Evolutionary conservation across 2,329 filamentous ascomycete genomes (phyloP), one percentile per base, ranked within the genome.

Genomic region (Stylonectria norvegica): DNA sequence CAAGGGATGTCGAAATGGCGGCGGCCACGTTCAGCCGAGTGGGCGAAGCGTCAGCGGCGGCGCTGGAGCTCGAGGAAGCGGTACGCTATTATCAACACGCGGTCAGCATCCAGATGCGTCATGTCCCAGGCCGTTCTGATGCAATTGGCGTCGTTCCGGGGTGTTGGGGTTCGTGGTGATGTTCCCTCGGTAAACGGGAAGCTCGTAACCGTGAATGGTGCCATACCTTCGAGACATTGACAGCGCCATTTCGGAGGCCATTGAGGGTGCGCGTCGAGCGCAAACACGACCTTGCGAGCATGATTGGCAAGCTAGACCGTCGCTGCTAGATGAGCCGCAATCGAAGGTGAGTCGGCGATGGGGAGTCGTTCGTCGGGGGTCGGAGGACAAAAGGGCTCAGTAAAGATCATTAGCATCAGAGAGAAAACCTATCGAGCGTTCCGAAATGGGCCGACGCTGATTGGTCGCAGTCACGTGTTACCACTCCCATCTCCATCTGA

Each of bases 271-370:
- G 89, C 81, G 86, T 79, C 69, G 86, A 83, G 78, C 89, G 89
- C 79, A 94, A 75, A 74, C 82, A 82, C 73, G 89, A 89, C 79
- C 89, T 86, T 75, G 88, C 86, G 80, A 96, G 83, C 91, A 97
- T 96, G 68, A 70, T 85, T 78, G 70, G 69, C 69, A 56, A 63
- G 57, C 58, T 65, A 56, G 58, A 66, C 57, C 58, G 62, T 59
- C 60, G 55, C 61, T 62, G 62, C 58, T 61, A 49, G 52, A 57
- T 52, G 49, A 55, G 55, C 60, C 62, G 61, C 60, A 55, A 61
- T 65, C 57, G 53, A 60, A 53, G 55, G 45, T 54, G 50, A 56
- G 57, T 56, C 61, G 61, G 58, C 61, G 58, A 62, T 64, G 59
- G 53, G 57, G 53, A 53, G 49, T 62, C 60, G 60, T 53, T 65